These are phyloP conservation scores for Eucalyptus tenuipes DNA, from an alignment of 345 rosid genomes.

Conservation along the genomic window DNA sequence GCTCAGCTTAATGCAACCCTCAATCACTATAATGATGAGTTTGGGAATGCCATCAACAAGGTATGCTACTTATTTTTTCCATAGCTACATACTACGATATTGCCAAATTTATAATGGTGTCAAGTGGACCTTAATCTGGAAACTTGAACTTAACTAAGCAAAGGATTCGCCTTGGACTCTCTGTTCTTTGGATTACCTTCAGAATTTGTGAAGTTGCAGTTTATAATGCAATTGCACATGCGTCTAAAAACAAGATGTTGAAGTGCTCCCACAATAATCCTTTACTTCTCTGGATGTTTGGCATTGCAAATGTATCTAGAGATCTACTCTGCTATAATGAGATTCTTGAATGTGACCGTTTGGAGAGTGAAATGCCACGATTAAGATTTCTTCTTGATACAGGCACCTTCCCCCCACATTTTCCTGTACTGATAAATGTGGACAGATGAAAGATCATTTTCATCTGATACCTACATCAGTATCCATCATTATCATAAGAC, in stretches of 20 bases:
- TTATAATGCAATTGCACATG: background rate
- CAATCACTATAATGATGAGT: slow-evolving; percentile 61
- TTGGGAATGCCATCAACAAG: slow-evolving; percentile 69
- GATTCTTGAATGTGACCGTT: background rate
- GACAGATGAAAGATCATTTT: background rate
- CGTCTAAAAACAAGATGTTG: background rate
- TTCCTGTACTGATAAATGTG: background rate
- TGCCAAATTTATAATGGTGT: background rate
- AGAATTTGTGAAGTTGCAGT: background rate
- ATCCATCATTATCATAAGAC: background rate
- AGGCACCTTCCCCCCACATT: background rate
- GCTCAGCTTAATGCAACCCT: slow-evolving; percentile 67
- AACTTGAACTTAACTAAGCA: background rate
- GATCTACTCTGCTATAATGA: background rate
- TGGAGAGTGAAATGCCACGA: background rate
- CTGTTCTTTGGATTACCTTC: background rate
- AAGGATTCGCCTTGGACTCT: background rate
- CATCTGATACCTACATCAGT: background rate
- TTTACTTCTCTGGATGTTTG: background rate
- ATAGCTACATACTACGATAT: background rate
- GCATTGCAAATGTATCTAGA: background rate
- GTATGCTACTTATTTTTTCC: slow-evolving; percentile 8
- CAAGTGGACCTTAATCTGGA: background rate
- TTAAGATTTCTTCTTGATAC: background rate
- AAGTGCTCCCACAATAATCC: background rate